Evolutionary conservation across 768 basidiomycete genomes (phyloP), one percentile per base, ranked within the genome.

Genomic region (Clitopilus passeckerianus): DNA sequence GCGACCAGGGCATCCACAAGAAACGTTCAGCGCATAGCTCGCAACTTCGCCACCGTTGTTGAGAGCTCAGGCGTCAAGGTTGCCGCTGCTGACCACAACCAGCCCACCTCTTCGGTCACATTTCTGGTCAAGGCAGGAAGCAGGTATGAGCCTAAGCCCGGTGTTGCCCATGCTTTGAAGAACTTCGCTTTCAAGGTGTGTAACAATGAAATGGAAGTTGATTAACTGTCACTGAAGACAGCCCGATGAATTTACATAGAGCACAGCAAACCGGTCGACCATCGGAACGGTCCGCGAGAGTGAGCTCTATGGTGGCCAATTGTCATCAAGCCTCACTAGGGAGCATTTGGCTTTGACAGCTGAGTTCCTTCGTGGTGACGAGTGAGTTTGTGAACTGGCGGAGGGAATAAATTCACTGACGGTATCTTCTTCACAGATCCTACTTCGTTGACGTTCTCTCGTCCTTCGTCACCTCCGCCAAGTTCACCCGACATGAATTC

Each of bases 121-220:
- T 80, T 98, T 67, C 83, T 96, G 63, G 86, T 97, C 73, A 96
- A 95, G 74, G 96, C 93, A 58, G 96, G 96, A 57, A 87, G 87
- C 69, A 80, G 97, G 68, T 95, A 86, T 72, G 91, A 99, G 80
- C 75, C 86, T 63, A 89, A 89, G 70, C 85, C 93, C 44, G 96
- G 96, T 66, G 85, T 94, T 60, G 95, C 96, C 1, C 92, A 96
- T 78, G 89, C 86, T 61, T 82, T 98, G 74, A 97, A 97, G 84
- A 95, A 94, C 85, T 98, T 95, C 83, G 90, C 95, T 60, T 98
- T 96, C 87, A 98, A 97, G 90, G 96, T 98, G 65, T 53, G 86
- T 69, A 27, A 52, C 12, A 53, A 53, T 5, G 37, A 5, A 2
- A 5, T 15, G 10, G 12, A 5, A 41, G 12, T 3, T 41, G 37